phyloP scores from a whole-genome alignment of 441 rosid species.

The Arabidopsis hybrid region DNA sequence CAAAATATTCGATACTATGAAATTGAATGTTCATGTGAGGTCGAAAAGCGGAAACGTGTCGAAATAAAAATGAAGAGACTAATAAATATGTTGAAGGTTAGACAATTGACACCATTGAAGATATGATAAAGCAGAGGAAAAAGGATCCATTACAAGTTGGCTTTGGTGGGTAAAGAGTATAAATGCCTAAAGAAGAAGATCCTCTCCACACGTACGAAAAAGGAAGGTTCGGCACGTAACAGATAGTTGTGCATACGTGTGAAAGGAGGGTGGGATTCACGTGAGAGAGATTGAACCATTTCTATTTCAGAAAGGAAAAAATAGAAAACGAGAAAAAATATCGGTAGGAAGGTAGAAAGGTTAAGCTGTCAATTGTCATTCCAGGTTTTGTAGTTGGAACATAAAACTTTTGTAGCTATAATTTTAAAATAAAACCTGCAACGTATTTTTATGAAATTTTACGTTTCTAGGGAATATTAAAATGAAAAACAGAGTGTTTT shows the following conservation, averaged over 20 bases:
- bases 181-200: constrained; percentile 39
- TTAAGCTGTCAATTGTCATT: constrained; percentile 55
- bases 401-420: background rate
- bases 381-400: constrained; percentile 37
- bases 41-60: constrained; percentile 29
- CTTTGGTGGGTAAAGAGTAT: constrained; percentile 37
- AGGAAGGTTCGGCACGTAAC: constrained; percentile 60
- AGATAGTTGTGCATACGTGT: constrained; percentile 47
- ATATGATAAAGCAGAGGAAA: constrained; percentile 31
- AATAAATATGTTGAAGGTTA: constrained; percentile 22
- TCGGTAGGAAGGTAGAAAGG: constrained; percentile 41
- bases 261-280: constrained; percentile 61
- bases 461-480: background rate
- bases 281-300: constrained; percentile 45
- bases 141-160: constrained; percentile 37
- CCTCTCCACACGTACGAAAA: constrained; percentile 50
- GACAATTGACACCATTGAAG: constrained; percentile 34
- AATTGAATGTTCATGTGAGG: constrained; percentile 19
- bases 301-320: background rate
- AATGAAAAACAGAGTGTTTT: background rate
- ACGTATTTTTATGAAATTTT: constrained; percentile 19
- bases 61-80: background rate
- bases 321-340: constrained; percentile 30
- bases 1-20: constrained; percentile 2
- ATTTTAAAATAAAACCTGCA: background rate